Base-by-base conservation (phyloP, 106 monocot genomes). In the Amphibolis antarctica region DNA sequence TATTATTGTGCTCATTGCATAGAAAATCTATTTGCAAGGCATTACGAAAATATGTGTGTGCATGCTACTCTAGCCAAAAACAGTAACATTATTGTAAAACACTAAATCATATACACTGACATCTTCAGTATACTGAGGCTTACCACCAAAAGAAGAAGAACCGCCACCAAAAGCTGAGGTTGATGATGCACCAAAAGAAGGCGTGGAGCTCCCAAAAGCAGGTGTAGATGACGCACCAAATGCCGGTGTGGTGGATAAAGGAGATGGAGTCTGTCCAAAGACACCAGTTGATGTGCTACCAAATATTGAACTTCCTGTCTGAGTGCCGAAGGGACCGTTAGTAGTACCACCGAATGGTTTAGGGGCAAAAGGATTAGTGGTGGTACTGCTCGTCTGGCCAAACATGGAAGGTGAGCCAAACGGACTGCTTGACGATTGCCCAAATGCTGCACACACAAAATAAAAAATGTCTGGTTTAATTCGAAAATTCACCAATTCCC, bases 271-370 rank as follows among this genome's bases (percentile, higher is more conserved):
- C 57, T 82, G 82, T 9, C 88, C 88, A 67, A 88, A 93, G n/a
- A 88, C 88, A 9, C 93, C 88, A 26, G 88, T 93, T 1, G 88
- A 93, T 18, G 80, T 85, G 30, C 85, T 63, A 20, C 85, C 88
- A 67, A 92, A 92, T 5, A 80, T 24, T 12, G 88, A 82, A 48
- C 53, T 70, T 30, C 84, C 88, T 0, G 84, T 68, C 66, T 78
- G 88, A 4, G 85, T 55, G 42, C 92, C 78, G 58, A 92, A 92
- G 4, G 59, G 59, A 15, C 25, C 56, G 28, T 76, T 55, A 55
- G 73, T 92, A 15, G 92, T 68, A 59, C 77, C 82, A n/a, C 82
- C 82, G 69, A 85, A 88, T 11, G 85, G 82, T 25, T 79, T 82
- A 12, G 78, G 76, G 30, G 82, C 62, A 36, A 92, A 92, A 26